Base-by-base conservation (phyloP, 2,329 filamentous ascomycete genomes). In the Fusarium chaquense region DNA sequence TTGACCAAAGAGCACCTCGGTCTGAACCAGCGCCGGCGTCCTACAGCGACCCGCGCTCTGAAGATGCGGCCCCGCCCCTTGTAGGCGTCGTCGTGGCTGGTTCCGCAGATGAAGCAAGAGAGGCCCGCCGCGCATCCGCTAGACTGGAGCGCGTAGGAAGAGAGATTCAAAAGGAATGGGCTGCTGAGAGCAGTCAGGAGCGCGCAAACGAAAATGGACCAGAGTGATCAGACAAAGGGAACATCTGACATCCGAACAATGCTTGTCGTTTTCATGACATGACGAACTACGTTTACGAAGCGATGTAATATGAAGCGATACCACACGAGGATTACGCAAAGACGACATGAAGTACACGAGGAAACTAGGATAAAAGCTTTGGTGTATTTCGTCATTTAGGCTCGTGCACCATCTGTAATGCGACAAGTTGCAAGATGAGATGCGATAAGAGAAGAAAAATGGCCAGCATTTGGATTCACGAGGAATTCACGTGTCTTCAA, bases 101-200 rank as follows among this genome's bases (percentile, higher is more conserved):
- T 7, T 80, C 79, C 5, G 78, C 83, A 1, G 82, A 85, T 40
- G 81, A 85, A 10, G 79, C 81, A 12, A 76, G 77, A 30, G 86
- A 88, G 60, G 87, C 86, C 3, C 81, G 85, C 12, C 81, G 84
- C 46, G 86, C 86, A 1, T 84, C 85, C 1, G 82, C 81, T 0
- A 80, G 83, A 58, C 75, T 90, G 13, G 87, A 90, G 77, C 81
- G 81, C 54, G 79, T 89, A 5, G 88, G 85, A 2, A 78, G 83
- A 61, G 83, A 84, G 47, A 84, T 90, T 49, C 88, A 90, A 74
- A 78, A 79, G 28, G 83, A 85, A 63, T 89, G 86, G 85, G 75
- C 77, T 2, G 71, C 73, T 24, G 76, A 79, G 52, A 74, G 38
- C 16, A 65, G 62, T 44, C 62, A 73, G 41, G 76, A 76, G 20